Conservation (phyloP, 345 rosid genomes). For the Citrus sinensis region DNA sequence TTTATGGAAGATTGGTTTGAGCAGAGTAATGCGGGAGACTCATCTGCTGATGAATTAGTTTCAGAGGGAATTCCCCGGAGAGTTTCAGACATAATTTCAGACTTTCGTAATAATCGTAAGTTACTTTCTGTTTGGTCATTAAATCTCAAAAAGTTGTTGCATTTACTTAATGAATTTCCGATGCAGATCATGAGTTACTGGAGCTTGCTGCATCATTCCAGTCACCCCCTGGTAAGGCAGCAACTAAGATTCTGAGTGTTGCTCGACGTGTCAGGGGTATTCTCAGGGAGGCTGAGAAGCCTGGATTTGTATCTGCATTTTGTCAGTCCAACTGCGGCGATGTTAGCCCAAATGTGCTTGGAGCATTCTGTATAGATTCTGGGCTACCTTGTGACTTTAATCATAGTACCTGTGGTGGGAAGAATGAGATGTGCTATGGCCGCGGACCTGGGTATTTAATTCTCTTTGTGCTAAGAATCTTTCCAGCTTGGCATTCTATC, state of each 20-base stretch:
- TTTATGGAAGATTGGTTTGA: conserved; percentile 97
- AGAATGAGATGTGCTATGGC: conserved; percentile 88
- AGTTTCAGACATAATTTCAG: conserved; percentile 62
- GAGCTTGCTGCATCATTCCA: conserved; percentile 90
- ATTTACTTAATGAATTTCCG: conserved; percentile 12
- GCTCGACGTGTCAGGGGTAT: conserved; percentile 77
- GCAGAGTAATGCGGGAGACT: conserved; percentile 31
- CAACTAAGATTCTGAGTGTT: conserved; percentile 58
- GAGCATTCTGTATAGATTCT: conserved; percentile 87
- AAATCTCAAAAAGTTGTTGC: neutral
- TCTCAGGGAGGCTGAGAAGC: conserved; percentile 76
- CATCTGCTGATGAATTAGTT: conserved; percentile 33
- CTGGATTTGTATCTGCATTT: conserved; percentile 92
- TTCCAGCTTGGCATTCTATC: neutral
- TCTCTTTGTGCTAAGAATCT: conserved; percentile 1
- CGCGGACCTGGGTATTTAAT: conserved; percentile 90
- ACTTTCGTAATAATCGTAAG: conserved; percentile 54
- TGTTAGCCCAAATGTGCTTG: conserved; percentile 96
- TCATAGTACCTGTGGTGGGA: conserved; percentile 96
- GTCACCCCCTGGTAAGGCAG: conserved; percentile 70
- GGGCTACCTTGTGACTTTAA: conserved; percentile 97
- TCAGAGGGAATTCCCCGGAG: conserved; percentile 60
- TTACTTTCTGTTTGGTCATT: neutral
- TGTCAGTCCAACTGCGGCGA: conserved; percentile 98
- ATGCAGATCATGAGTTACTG: conserved; percentile 71